A percentile compares a stretch with the other conserved stretches of the same genome.
phyloP scores from a whole-genome alignment of 202 grass and related monocot species.

The Zoysia matrella region DNA sequence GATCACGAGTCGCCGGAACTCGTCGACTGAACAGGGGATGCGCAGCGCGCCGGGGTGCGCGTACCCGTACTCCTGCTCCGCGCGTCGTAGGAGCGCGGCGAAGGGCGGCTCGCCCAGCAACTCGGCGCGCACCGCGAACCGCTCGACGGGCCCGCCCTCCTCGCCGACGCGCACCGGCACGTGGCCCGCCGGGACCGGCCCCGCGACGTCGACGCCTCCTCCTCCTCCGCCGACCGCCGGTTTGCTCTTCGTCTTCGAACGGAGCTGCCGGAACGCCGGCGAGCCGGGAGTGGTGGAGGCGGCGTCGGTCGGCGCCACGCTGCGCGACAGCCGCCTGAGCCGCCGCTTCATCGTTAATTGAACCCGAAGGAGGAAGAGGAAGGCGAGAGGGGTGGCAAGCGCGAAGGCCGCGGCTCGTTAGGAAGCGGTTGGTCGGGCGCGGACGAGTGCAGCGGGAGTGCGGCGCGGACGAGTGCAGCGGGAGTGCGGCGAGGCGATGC shows the following conservation, averaged over 20 bases:
- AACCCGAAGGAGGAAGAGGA: no score
- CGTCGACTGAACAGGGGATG: constrained; percentile 73
- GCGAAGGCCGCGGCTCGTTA: no score
- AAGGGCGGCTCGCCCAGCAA: constrained; percentile 64
- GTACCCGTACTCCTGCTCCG: constrained; percentile 87
- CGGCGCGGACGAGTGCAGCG: no score
- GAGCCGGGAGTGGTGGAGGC: background rate
- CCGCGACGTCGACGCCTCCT: background rate
- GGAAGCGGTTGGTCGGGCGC: no score
- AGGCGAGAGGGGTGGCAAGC: no score
- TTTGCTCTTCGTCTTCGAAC: background rate
- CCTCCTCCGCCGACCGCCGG: background rate
- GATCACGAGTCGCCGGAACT: constrained; percentile 53
- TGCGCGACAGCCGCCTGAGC: background rate
- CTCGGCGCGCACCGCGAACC: constrained; percentile 73
- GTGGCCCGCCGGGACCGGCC: constrained; percentile 53
- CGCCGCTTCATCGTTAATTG: no score
- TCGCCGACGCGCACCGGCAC: constrained; percentile 56
- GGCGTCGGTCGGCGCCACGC: constrained; percentile 50
- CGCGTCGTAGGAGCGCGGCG: constrained; percentile 54
- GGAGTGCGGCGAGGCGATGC: no score
- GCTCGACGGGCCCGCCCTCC: constrained; percentile 41
- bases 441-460: no score
- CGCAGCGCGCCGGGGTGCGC: constrained; percentile 73
- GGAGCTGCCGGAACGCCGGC: constrained; percentile 34